phyloP scores from a whole-genome alignment of 495 filamentous ascomycete species.

The Pseudomonodictys pantanalensis region DNA sequence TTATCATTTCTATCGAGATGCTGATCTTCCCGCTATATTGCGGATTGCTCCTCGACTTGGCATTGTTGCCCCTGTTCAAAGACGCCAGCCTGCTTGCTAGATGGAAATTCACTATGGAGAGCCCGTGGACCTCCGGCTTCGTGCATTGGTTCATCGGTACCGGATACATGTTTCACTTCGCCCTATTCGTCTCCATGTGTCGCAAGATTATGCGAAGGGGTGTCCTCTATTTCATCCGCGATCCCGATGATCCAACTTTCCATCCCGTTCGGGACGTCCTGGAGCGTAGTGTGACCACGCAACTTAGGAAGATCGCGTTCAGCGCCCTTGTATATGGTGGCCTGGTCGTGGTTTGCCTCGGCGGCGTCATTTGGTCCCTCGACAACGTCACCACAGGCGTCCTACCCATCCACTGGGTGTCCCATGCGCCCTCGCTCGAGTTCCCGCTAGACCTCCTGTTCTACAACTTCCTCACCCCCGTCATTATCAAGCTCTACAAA shows the following conservation, averaged over 20 bases:
- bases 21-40: conserved; percentile 95
- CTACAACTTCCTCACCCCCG: conserved; percentile 92
- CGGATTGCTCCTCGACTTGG: conserved; percentile 83
- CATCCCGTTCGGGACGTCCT: conserved; percentile 96
- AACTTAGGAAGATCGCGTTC: conserved; percentile 94
- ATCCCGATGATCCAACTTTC: conserved; percentile 97
- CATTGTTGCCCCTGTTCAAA: conserved; percentile 84
- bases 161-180: conserved; percentile 99
- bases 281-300: conserved; percentile 86
- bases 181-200: conserved; percentile 98
- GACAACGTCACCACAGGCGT: conserved; percentile 61
- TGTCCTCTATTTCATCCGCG: conserved; percentile 96
- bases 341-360: conserved; percentile 87
- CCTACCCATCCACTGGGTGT: conserved; percentile 88
- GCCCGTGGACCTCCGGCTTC: conserved; percentile 84
- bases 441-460: conserved; percentile 93
- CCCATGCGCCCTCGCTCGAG: conserved; percentile 84
- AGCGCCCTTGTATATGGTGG: conserved; percentile 94
- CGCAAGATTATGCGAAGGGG: conserved; percentile 93
- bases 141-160: conserved; percentile 99
- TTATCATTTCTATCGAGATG: conserved; percentile 99
- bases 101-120: conserved; percentile 67
- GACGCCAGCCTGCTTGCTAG: conserved; percentile 71
- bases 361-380: conserved; percentile 94
- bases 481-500: conserved; percentile 75